Evolutionary conservation across 139 green algal species (phyloP).

Genomic region (Chlorella sp.): DNA sequence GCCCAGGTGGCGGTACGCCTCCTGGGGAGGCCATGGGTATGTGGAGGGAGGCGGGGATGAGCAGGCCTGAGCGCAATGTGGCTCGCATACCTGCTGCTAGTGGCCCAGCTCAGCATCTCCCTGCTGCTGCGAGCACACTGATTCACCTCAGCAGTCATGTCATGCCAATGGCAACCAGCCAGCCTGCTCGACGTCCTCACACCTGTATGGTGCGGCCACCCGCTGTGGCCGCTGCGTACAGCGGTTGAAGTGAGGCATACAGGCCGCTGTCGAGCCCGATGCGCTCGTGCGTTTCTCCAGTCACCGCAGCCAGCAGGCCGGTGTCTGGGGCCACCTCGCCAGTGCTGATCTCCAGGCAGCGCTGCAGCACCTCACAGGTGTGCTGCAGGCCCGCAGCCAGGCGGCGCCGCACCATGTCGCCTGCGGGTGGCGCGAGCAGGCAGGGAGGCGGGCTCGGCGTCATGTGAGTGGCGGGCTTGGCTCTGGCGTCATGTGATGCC

Average conservation of each 20-base stretch:
- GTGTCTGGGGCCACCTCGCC: conserved; percentile 10
- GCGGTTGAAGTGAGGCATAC: not conserved
- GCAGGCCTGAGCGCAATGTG: not conserved
- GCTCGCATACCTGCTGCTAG: too few relatives aligned
- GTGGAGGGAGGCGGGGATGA: not conserved
- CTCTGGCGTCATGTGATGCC: too few relatives aligned
- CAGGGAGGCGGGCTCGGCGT: too few relatives aligned
- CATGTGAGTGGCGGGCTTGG: too few relatives aligned
- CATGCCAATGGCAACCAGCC: too few relatives aligned
- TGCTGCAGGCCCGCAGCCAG: conserved; percentile 1
- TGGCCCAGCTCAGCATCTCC: not conserved
- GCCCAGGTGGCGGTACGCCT: not conserved
- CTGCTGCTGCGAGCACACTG: not conserved
- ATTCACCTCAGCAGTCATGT: not conserved
- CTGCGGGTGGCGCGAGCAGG: not conserved
- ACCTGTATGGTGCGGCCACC: not conserved
- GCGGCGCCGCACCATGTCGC: conserved; percentile 18
- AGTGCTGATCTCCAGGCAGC: not conserved
- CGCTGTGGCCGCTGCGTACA: not conserved
- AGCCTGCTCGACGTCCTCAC: too few relatives aligned
- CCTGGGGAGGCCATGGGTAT: not conserved
- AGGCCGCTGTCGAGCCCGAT: conserved; percentile 35
- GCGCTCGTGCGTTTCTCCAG: conserved; percentile 10
- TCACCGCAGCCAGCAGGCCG: conserved; percentile 15
- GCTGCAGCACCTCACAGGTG: not conserved